phyloP scores from a whole-genome alignment of 768 basidiomycete genomes.

The Xerocomellus intermedius region DNA sequence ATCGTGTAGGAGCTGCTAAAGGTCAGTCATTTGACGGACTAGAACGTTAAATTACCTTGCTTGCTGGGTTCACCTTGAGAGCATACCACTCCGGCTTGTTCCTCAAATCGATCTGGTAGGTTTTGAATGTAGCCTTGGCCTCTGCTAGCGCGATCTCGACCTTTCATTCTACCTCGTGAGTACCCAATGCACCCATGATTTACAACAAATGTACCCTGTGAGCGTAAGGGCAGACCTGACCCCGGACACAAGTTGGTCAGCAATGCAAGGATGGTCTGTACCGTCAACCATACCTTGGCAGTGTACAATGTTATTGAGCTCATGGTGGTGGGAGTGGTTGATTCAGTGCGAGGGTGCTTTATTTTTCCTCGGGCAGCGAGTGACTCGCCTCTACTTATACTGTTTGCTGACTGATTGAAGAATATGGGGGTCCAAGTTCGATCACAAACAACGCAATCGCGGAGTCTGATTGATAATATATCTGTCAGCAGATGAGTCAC shows the following conservation, averaged over 20 bases:
- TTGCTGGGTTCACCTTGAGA: constrained; percentile 60
- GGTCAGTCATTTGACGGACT: background rate
- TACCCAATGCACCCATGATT: too few species aligned
- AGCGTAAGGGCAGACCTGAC: constrained; percentile 57
- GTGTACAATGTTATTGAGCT: constrained; percentile 44
- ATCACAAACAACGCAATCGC: background rate
- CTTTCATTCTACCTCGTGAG: constrained; percentile 27
- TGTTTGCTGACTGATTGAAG: background rate
- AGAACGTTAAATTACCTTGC: constrained; percentile 44
- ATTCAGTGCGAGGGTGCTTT: background rate
- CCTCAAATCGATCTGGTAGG: constrained; percentile 56
- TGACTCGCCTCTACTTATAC: background rate
- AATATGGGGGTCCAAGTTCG: too few species aligned
- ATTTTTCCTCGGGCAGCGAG: background rate
- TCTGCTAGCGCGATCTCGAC: constrained; percentile 63
- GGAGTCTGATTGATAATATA: background rate
- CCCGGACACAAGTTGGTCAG: background rate
- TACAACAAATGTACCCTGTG: constrained; percentile 43
- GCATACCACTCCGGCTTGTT: constrained; percentile 74
- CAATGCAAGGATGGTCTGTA: background rate
- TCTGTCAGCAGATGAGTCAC: background rate
- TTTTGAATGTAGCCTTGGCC: constrained; percentile 45
- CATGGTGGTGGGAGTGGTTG: constrained; percentile 1
- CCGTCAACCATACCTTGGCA: constrained; percentile 39
- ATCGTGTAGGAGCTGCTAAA: background rate